Evolutionary conservation across 2,329 filamentous ascomycete genomes (phyloP), one percentile per base, ranked within the genome.

Genomic region (Bipolaris cookei): DNA sequence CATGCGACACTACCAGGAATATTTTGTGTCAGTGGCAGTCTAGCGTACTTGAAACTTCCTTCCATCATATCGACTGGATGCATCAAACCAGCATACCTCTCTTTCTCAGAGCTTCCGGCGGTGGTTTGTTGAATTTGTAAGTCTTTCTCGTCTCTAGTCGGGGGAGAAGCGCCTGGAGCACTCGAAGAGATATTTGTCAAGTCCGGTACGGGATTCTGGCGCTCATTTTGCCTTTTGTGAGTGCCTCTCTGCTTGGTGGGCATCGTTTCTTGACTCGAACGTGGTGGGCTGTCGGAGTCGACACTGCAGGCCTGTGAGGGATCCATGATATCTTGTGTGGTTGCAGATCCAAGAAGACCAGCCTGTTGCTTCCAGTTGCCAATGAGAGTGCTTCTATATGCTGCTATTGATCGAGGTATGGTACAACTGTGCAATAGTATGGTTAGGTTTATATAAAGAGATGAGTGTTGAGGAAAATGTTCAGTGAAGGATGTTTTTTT

Each of bases 1-100:
- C 43, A 43, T 32, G 43, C 23, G n/a, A 57, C 37, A 53, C 54
- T 57, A 11, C 54, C 54, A 48, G 37, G 16, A 21, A 52, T 23
- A 16, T 23, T 47, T 10, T 11, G 28, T 18, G 54, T 52, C 41
- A 56, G 54, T 42, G 32, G 28, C 18, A 46, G 18, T 43, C 37
- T 35, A 37, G 48, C 34, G 20, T 51, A 46, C 18, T 46, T 47
- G 42, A 51, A 47, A 14, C 35, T 47, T 28, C 25, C 42, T 28
- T 45, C 46, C n/a, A 38, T 52, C n/a, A 37, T 39, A 11, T 47
- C 41, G 11, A 47, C 21, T 1, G 42, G 28, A 14, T 52, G 18
- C 28, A 28, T 42, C 16, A 28, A 21, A 11, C 28, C 48, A 3
- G 32, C 48, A 23, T 47, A 52, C 28, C 42, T 46, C 18, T 45